phyloP scores from a whole-genome alignment of 768 basidiomycete species.

The Lactifluus pinguis region DNA sequence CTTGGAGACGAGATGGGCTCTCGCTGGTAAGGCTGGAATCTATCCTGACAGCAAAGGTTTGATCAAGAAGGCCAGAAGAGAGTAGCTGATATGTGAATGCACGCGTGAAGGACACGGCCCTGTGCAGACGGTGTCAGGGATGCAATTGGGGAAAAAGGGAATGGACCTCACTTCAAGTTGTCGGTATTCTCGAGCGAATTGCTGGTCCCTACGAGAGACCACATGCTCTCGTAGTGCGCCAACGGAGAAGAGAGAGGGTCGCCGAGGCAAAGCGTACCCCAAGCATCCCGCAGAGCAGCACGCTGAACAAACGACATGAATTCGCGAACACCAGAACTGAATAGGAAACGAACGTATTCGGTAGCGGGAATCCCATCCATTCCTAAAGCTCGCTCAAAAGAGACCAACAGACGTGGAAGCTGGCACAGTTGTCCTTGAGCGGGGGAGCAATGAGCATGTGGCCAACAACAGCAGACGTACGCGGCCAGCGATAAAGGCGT shows the following conservation, averaged over 20 bases:
- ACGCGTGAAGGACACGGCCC: constrained; percentile 24
- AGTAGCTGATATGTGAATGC: constrained; percentile 51
- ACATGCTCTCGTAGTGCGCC: constrained; percentile 14
- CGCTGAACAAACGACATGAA: constrained; percentile 8
- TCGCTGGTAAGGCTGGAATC: constrained; percentile 46
- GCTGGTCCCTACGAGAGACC: constrained; percentile 9
- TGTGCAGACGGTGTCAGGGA: neutral
- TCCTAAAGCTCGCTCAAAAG: constrained; percentile 48
- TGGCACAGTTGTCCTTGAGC: constrained; percentile 23
- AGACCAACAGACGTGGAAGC: constrained; percentile 52
- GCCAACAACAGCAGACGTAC: constrained; percentile 33
- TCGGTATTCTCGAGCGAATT: constrained; percentile 7
- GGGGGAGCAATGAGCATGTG: neutral
- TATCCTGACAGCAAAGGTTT: constrained; percentile 39
- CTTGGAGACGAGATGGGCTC: constrained; percentile 36
- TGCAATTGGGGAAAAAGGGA: neutral
- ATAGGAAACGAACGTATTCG: constrained; percentile 45
- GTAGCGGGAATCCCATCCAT: constrained; percentile 40
- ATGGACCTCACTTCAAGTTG: neutral
- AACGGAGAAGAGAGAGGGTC: constrained; percentile 8
- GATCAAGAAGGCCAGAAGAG: constrained; percentile 45
- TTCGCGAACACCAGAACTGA: neutral
- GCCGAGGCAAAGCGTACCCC: constrained; percentile 9
- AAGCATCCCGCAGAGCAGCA: constrained; percentile 16
- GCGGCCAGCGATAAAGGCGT: constrained; percentile 60